Base-by-base conservation (phyloP, 2,329 filamentous ascomycete genomes). In the Penicillium concentricum region DNA sequence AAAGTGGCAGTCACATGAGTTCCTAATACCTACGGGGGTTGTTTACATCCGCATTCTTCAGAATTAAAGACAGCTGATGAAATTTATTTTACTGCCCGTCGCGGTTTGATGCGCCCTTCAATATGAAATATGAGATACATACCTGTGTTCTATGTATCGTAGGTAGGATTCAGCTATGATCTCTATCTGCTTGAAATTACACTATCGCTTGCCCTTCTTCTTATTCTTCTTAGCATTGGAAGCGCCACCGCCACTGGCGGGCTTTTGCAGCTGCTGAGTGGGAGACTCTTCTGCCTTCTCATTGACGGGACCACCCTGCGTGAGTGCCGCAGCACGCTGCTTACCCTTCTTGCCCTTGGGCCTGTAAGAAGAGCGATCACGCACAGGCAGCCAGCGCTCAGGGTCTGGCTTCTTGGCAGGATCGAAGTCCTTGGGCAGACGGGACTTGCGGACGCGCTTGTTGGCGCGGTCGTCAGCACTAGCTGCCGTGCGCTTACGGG, bases 291-390 rank as follows among this genome's bases (percentile, higher is more conserved):
- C 80, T 82, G 86, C 72, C 49, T 89, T 88, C 61, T 92, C 90
- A 66, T 82, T 87, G 22, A 91, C 89, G 13, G 88, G 78, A 47
- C 92, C 93, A 59, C 94, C 94, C 73, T 97, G 94, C 9, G 91
- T 97, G 39, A 87, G 79, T 64, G 91, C 89, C 59, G 82, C 81
- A 5, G 86, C 87, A 77, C 88, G 89, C 82, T 92, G 88, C 82
- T 91, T 93, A 54, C 91, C 90, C 82, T 96, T 96, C 79, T 89
- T 92, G 6, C 92, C 92, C 79, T 94, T 96, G 8, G 92, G 92
- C 46, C 89, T 82, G 76, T 96, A 99, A 39, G 86, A 90, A 66
- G 90, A 94, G 56, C 94, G 84, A 72, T 99, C 94, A 51, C 89
- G 87, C 68, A 97, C 80, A 13, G 94, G 93, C 58, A 99, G 77